phyloP scores from a whole-genome alignment of 2,329 filamentous ascomycete species.

The Emmonsiellopsis sp. region DNA sequence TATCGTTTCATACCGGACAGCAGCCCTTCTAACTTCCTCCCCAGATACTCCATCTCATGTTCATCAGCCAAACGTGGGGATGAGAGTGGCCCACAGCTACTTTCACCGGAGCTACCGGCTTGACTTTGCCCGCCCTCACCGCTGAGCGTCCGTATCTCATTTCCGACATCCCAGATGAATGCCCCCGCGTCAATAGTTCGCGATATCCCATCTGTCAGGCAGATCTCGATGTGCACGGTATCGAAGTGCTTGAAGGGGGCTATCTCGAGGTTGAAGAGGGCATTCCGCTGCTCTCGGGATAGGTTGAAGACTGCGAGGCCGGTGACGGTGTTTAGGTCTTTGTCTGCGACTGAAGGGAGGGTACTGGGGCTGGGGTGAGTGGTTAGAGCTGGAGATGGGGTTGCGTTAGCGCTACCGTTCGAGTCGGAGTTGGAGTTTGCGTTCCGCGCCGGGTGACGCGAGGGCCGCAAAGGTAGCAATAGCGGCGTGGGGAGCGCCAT shows the following conservation, averaged over 20 bases:
- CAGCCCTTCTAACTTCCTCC: too few relatives aligned
- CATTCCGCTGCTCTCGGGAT: slow-evolving; percentile 14
- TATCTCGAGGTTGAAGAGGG: slow-evolving; percentile 17
- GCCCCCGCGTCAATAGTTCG: slow-evolving; percentile 17
- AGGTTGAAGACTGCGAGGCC: slow-evolving; percentile 22
- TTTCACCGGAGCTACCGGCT: too few relatives aligned
- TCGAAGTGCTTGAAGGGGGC: slow-evolving; percentile 11
- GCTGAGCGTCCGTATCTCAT: too few relatives aligned
- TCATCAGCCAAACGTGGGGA: too few relatives aligned
- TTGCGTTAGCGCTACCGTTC: background rate
- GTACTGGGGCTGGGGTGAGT: background rate
- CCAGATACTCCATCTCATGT: too few relatives aligned
- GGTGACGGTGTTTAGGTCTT: background rate
- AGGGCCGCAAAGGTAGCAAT: slow-evolving; percentile 7
- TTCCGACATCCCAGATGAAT: slow-evolving; percentile 8
- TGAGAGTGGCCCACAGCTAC: too few relatives aligned
- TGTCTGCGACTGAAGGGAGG: background rate
- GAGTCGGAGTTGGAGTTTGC: too few relatives aligned
- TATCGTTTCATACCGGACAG: too few relatives aligned
- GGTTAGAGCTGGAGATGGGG: background rate
- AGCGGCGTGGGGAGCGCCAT: background rate
- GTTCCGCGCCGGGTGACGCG: too few relatives aligned
- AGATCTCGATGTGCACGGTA: slow-evolving; percentile 16
- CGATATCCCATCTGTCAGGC: slow-evolving; percentile 10
- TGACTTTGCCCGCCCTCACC: too few relatives aligned